Percentiles rank a stretch among this genome's conserved stretches.
These are phyloP conservation scores for Centella asiatica DNA, from an alignment of 129 eudicot species.

Conservation along the genomic window DNA sequence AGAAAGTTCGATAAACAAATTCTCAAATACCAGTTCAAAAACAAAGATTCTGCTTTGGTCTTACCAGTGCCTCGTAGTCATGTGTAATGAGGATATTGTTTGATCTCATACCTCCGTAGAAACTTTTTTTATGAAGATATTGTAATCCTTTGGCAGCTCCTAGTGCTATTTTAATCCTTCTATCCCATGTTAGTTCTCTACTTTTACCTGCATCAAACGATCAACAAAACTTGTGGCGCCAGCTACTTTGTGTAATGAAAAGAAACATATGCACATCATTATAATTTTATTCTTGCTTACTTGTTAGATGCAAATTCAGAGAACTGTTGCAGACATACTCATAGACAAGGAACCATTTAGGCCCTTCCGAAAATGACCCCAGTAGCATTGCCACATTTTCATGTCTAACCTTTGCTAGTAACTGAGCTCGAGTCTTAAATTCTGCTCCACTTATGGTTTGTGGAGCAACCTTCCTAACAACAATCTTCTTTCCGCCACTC, in stretches of 20 bases:
- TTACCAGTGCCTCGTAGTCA: constrained; percentile 41
- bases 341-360: constrained; percentile 30
- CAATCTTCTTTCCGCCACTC: constrained; percentile 17
- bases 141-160: constrained; percentile 42
- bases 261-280: neutral
- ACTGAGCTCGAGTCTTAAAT: constrained; percentile 19
- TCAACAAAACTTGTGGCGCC: neutral
- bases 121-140: constrained; percentile 26
- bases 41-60: neutral
- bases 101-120: constrained; percentile 38
- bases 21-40: neutral
- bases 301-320: constrained; percentile 31
- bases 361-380: constrained; percentile 40
- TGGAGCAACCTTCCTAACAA: constrained; percentile 21
- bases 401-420: constrained; percentile 27
- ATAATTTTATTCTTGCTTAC: constrained; percentile 10
- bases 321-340: constrained; percentile 43
- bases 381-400: constrained; percentile 35
- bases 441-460: constrained; percentile 26
- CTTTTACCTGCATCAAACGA: constrained; percentile 17
- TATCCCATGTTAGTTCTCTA: constrained; percentile 40
- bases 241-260: neutral
- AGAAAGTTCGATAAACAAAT: neutral
- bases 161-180: constrained; percentile 35
- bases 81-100: constrained; percentile 43